phyloP scores from a whole-genome alignment of 306 rosid genomes.

The Comarum palustre region DNA sequence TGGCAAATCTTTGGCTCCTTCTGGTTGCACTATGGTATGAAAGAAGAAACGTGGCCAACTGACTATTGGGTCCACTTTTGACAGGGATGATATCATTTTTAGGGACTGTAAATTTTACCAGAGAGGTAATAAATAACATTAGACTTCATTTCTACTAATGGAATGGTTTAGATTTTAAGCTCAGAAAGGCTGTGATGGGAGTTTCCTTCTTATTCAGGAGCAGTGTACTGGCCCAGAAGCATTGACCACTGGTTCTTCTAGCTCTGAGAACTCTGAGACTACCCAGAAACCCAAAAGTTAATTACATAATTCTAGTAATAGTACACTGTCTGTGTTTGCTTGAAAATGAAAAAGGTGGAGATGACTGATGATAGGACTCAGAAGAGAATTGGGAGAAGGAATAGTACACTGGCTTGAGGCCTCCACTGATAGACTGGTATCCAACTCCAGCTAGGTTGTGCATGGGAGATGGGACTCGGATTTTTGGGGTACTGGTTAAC shows the following conservation, averaged over 20 bases:
- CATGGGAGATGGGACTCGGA: neutral
- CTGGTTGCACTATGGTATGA: neutral
- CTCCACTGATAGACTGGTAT: neutral
- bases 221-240: neutral
- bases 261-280: neutral
- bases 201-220: neutral
- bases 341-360: neutral
- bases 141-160: neutral
- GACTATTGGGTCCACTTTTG: neutral
- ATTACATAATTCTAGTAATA: neutral
- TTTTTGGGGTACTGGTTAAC: neutral
- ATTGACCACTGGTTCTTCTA: neutral
- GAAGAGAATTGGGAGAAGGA: neutral
- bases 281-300: neutral
- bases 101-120: neutral
- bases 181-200: neutral
- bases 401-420: neutral
- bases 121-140: too few relatives aligned
- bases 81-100: neutral
- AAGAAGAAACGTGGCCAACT: neutral
- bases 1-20: constrained; percentile 15
- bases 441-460: neutral
- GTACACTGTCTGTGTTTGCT: neutral
- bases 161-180: neutral
- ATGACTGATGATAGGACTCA: neutral